A percentile compares a stretch with the other conserved stretches of the same genome.
Evolutionary conservation across 2,329 filamentous ascomycete species (phyloP).

Genomic region (Macrophomina tecta): DNA sequence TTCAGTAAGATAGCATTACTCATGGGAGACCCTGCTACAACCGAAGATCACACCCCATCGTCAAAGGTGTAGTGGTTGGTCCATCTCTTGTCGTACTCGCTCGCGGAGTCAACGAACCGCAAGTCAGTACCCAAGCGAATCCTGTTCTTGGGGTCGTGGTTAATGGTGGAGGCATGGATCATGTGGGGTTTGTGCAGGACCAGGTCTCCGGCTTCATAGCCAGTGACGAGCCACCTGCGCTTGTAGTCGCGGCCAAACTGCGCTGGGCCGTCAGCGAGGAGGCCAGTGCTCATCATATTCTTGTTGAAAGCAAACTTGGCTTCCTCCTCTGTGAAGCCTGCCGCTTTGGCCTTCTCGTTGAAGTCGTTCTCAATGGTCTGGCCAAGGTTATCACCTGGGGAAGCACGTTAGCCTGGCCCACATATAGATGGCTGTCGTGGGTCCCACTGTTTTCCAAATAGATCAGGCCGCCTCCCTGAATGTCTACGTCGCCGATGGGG

Average conservation of each 20-base stretch:
- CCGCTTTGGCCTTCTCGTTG: constrained; percentile 45
- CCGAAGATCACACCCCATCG: background rate
- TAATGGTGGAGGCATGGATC: constrained; percentile 58
- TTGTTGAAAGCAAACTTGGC: constrained; percentile 47
- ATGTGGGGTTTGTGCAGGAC: constrained; percentile 54
- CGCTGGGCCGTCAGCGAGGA: constrained; percentile 55
- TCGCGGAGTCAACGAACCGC: constrained; percentile 60
- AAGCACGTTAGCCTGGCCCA: background rate
- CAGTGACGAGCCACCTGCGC: constrained; percentile 53
- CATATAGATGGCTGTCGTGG: background rate
- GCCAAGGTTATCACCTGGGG: constrained; percentile 38
- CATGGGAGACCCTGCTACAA: no score
- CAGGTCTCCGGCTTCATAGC: constrained; percentile 58
- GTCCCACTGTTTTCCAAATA: constrained; percentile 47
- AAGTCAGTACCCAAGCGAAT: constrained; percentile 64
- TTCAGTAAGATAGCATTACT: no score
- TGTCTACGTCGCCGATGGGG: constrained; percentile 46
- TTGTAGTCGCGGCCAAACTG: constrained; percentile 39
- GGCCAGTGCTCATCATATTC: constrained; percentile 61
- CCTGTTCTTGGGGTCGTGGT: constrained; percentile 57
- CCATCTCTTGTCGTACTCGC: constrained; percentile 53
- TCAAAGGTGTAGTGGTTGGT: constrained; percentile 9
- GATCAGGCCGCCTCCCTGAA: constrained; percentile 49
- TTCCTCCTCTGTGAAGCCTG: constrained; percentile 57
- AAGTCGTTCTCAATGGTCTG: constrained; percentile 49